A percentile compares a stretch with the other conserved stretches of the same genome.
These are phyloP conservation scores for Aphanomyces cochlioides DNA, from an alignment of 352 stramenopile genomes.

Conservation along the genomic window DNA sequence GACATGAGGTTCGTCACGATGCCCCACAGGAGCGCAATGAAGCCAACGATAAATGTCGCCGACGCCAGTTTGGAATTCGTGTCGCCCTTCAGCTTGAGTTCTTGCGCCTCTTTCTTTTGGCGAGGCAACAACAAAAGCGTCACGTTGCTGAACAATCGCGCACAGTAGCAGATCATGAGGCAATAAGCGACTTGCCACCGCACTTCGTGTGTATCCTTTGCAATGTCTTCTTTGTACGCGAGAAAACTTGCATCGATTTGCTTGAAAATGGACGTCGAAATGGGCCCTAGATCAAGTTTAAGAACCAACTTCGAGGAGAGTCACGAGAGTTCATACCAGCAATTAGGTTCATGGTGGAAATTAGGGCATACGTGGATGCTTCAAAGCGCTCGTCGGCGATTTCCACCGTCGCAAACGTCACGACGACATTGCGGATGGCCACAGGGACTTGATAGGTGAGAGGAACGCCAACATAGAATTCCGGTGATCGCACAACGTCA, in stretches of 20 bases:
- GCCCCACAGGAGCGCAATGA: conserved; percentile 51
- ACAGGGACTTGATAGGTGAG: conserved; percentile 46
- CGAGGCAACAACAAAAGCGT: conserved; percentile 30
- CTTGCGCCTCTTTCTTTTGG: conserved; percentile 38
- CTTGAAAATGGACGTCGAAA: conserved; percentile 35
- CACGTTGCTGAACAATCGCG: conserved; percentile 25
- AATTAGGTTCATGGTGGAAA: conserved; percentile 27
- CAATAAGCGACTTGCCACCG: conserved; percentile 30
- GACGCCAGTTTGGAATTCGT: conserved; percentile 40
- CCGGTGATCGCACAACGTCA: conserved; percentile 46
- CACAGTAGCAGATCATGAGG: conserved; percentile 26
- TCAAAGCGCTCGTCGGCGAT: conserved; percentile 31
- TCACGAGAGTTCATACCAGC: conserved; percentile 8
- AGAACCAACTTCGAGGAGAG: background rate
- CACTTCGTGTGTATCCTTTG: conserved; percentile 27
- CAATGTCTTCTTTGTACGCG: conserved; percentile 30
- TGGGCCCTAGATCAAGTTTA: conserved; percentile 29
- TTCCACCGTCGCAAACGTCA: conserved; percentile 31
- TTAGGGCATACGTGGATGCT: conserved; percentile 30
- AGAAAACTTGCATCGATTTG: conserved; percentile 30
- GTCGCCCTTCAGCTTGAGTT: conserved; percentile 40
- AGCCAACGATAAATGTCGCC: conserved; percentile 33
- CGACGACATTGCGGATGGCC: conserved; percentile 33
- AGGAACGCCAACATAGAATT: conserved; percentile 49
- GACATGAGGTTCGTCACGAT: conserved; percentile 51